Evolutionary conservation across 2,329 filamentous ascomycete species (phyloP).

Genomic region (Emydomyces testavorans): DNA sequence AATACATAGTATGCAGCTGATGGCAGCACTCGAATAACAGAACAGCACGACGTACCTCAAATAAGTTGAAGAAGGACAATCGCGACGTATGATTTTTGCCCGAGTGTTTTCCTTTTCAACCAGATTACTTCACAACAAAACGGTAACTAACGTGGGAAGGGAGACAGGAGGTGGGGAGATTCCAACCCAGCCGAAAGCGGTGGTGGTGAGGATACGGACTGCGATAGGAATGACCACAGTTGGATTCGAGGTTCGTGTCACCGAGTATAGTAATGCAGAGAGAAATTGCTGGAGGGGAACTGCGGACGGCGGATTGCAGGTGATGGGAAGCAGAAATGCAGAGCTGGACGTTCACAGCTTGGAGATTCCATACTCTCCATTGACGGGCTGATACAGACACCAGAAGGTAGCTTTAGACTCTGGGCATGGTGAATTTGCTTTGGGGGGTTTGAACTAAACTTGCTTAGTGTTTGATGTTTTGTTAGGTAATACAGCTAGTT

Average conservation of each 20-base stretch:
- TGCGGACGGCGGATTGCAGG: background rate
- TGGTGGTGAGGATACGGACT: conserved; percentile 2
- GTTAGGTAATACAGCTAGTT: background rate
- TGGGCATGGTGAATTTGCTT: background rate
- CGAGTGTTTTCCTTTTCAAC: background rate
- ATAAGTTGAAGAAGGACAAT: background rate
- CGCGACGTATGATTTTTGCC: background rate
- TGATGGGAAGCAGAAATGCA: background rate
- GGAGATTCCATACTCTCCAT: conserved; percentile 3
- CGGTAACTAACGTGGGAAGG: background rate
- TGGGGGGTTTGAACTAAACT: background rate
- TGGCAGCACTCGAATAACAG: background rate
- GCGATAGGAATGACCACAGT: conserved; percentile 3
- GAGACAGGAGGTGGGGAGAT: conserved; percentile 11
- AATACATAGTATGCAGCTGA: conserved; percentile 4
- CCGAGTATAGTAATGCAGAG: conserved; percentile 3
- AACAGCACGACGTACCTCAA: conserved; percentile 7
- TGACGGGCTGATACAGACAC: background rate
- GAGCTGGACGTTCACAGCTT: conserved; percentile 5
- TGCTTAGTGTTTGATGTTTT: conserved; percentile 1
- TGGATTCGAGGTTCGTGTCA: conserved; percentile 4
- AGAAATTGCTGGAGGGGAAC: background rate
- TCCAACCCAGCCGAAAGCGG: conserved; percentile 10
- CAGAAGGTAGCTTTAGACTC: conserved; percentile 8
- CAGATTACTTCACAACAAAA: background rate